phyloP scores from a whole-genome alignment of 148 eudicot species.

The Camellia sinensis region DNA sequence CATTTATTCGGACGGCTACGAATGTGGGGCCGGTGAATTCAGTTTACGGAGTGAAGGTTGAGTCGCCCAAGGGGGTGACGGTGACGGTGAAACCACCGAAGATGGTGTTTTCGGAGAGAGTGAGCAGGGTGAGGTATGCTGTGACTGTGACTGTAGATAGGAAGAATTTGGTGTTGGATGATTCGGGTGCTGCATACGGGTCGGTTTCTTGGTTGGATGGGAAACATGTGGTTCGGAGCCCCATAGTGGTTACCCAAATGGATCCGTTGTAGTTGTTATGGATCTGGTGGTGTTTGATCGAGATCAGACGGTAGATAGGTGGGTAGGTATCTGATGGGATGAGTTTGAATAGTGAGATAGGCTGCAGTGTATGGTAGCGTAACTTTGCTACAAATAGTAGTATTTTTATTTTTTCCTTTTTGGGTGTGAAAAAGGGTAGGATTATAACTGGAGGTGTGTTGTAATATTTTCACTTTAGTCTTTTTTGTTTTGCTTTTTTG shows the following conservation, averaged over 20 bases:
- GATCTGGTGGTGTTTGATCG: neutral
- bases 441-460: neutral
- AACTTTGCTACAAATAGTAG: neutral
- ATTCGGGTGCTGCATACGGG: slow-evolving; percentile 78
- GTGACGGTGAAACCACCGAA: slow-evolving; percentile 59
- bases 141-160: slow-evolving; percentile 62
- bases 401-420: neutral
- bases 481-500: too few species aligned
- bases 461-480: too few species aligned
- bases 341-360: neutral
- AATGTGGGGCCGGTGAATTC: slow-evolving; percentile 68
- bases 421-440: neutral
- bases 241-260: slow-evolving; percentile 75
- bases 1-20: slow-evolving; percentile 70
- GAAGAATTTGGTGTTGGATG: slow-evolving; percentile 53
- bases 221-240: slow-evolving; percentile 90
- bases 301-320: neutral
- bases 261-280: slow-evolving; percentile 46
- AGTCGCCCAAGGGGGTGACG: slow-evolving; percentile 56
- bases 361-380: neutral
- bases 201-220: slow-evolving; percentile 75
- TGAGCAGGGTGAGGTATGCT: slow-evolving; percentile 45
- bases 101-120: slow-evolving; percentile 56
- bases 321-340: neutral
- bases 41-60: slow-evolving; percentile 53